Percentiles rank a stretch among this genome's conserved stretches.
Evolutionary conservation across 306 rosid genomes (phyloP).

Genomic region (Inga oerstediana): DNA sequence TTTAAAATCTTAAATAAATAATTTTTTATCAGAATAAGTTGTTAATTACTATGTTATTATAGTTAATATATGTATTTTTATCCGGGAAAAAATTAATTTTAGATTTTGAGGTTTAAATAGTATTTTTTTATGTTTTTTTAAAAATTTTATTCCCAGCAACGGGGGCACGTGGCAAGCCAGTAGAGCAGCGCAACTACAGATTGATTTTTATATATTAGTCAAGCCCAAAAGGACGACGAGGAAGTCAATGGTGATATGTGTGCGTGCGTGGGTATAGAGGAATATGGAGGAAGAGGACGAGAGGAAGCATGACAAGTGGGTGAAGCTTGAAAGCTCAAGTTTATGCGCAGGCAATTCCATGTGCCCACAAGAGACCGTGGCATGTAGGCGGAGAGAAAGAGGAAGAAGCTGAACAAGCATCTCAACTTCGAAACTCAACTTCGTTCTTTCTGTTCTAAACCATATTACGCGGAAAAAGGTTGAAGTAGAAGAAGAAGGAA

Average conservation of each 20-base stretch:
- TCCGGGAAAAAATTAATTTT: no score
- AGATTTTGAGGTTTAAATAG: fast-evolving
- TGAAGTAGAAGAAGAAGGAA: not conserved
- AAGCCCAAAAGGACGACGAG: not conserved
- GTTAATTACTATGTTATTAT: fast-evolving
- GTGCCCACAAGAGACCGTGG: constrained; percentile 64
- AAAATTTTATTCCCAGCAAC: not conserved
- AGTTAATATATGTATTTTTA: no score
- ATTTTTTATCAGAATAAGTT: not conserved
- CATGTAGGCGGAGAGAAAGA: constrained; percentile 19
- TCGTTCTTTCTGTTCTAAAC: not conserved
- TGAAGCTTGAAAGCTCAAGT: constrained; percentile 68
- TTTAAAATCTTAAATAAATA: not conserved
- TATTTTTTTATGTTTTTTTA: no score
- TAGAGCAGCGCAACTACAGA: not conserved
- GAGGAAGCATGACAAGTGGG: constrained; percentile 67
- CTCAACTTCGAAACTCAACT: not conserved
- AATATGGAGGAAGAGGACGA: not conserved
- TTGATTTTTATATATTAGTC: not conserved
- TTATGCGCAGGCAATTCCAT: constrained; percentile 85
- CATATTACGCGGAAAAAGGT: not conserved
- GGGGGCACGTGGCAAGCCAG: not conserved
- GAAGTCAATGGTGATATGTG: not conserved
- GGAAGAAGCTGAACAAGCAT: constrained; percentile 23
- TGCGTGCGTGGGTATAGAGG: not conserved